Percentiles rank a stretch among this genome's conserved stretches.
These are phyloP conservation scores for Fusarium aywerte DNA, from an alignment of 2,329 filamentous ascomycete species.

Conservation along the genomic window DNA sequence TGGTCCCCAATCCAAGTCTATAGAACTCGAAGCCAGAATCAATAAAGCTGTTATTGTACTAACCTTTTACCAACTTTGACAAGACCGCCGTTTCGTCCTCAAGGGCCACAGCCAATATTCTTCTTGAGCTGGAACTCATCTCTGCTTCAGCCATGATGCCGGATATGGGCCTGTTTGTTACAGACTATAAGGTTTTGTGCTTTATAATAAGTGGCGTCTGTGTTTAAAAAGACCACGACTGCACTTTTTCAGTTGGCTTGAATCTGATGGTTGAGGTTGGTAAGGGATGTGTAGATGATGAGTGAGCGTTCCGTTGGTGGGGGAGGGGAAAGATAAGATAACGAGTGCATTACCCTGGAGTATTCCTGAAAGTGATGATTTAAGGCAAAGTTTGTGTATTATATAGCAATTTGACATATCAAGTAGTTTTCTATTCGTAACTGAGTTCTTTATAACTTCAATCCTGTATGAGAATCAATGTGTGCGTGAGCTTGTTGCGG, in stretches of 20 bases:
- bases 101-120: constrained; percentile 68
- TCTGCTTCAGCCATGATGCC: constrained; percentile 35
- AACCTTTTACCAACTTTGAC: constrained; percentile 65
- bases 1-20: not conserved
- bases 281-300: constrained; percentile 36
- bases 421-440: no score
- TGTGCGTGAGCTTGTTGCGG: no score
- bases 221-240: not conserved
- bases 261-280: constrained; percentile 26
- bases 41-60: not conserved
- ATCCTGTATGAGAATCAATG: no score
- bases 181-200: accelerated
- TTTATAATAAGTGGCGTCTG: no score
- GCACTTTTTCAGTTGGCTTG: not conserved
- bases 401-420: no score
- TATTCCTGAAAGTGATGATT: no score
- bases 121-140: constrained; percentile 50
- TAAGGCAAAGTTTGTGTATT: no score
- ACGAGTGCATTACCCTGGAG: constrained; percentile 12
- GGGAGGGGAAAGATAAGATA: constrained; percentile 36
- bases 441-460: no score
- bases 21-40: not conserved
- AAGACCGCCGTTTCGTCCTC: constrained; percentile 59
- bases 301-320: constrained; percentile 25
- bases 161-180: accelerated